Evolutionary conservation across 192 early-diverging fungal species (phyloP).

Genomic region (Allomyces arbusculus): DNA sequence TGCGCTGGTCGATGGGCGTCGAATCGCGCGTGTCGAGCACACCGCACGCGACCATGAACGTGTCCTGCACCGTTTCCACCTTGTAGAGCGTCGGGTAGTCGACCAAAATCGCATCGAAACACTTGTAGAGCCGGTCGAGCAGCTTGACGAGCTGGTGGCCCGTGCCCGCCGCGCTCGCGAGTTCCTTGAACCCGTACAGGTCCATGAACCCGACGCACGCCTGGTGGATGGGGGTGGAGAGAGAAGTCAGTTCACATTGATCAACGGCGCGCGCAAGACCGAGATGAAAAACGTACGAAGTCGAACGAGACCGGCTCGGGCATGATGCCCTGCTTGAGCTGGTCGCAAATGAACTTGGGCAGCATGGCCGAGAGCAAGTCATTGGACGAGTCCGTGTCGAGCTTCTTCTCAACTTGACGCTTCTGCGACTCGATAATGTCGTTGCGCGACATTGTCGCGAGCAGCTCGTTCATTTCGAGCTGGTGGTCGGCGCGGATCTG

Average conservation of each 20-base stretch:
- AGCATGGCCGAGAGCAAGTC: constrained; percentile 21
- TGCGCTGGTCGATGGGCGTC: not conserved
- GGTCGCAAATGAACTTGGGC: constrained; percentile 2
- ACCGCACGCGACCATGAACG: not conserved
- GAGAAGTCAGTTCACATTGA: too few species aligned
- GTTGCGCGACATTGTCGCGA: constrained; percentile 14
- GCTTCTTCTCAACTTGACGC: not conserved
- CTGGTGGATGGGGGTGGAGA: too few species aligned
- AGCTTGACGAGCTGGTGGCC: constrained; percentile 16
- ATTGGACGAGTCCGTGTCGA: constrained; percentile 20
- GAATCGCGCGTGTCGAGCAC: not conserved
- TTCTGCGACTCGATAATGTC: constrained; percentile 12
- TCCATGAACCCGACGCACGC: not conserved
- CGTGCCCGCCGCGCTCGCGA: not conserved
- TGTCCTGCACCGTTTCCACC: constrained; percentile 12
- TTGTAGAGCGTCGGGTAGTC: constrained; percentile 21
- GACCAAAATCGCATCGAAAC: constrained; percentile 18
- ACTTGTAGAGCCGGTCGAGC: constrained; percentile 21
- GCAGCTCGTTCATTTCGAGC: constrained; percentile 17
- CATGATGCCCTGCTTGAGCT: not conserved
- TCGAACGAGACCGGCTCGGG: not conserved
- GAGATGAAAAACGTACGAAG: not conserved
- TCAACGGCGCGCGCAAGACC: too few species aligned
- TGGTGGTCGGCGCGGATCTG: constrained; percentile 18
- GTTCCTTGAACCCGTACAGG: not conserved